These are phyloP conservation scores for Termitomyces sp. DNA, from an alignment of 768 basidiomycete species.

Conservation along the genomic window DNA sequence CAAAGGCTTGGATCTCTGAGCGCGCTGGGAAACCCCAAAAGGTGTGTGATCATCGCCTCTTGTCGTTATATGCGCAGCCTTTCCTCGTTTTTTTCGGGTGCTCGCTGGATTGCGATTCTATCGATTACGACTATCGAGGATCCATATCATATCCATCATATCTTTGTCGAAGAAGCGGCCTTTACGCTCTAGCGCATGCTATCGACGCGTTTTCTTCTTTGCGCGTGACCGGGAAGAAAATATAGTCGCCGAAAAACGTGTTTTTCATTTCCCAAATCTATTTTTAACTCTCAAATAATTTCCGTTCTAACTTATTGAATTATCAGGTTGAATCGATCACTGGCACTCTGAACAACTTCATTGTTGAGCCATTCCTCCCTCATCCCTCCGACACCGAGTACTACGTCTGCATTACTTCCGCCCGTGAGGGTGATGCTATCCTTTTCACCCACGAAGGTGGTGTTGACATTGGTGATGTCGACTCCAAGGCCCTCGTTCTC, in stretches of 20 bases:
- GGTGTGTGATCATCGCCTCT: slow-evolving; percentile 41
- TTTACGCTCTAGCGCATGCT: slow-evolving; percentile 12
- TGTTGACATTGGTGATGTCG: slow-evolving; percentile 98
- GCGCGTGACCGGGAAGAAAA: slow-evolving; percentile 22
- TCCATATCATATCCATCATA: slow-evolving; percentile 17
- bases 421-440: slow-evolving; percentile 91
- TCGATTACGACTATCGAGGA: slow-evolving; percentile 15
- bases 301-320: slow-evolving; percentile 4
- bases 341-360: slow-evolving; percentile 97
- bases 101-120: not conserved
- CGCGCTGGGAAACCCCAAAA: slow-evolving; percentile 92
- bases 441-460: slow-evolving; percentile 99
- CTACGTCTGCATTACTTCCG: slow-evolving; percentile 97
- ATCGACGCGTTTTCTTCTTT: slow-evolving; percentile 21
- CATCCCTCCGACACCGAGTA: slow-evolving; percentile 93
- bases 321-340: slow-evolving; percentile 85
- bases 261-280: not conserved
- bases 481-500: slow-evolving; percentile 92
- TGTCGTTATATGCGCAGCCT: not conserved
- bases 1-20: slow-evolving; percentile 81
- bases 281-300: not conserved
- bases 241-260: not conserved
- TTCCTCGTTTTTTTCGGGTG: slow-evolving; percentile 9
- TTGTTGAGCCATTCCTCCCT: slow-evolving; percentile 98
- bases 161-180: not conserved